A percentile compares a stretch with the other conserved stretches of the same genome.
phyloP scores from a whole-genome alignment of 208 protist genomes.

The Histomonas meleagridis region DNA sequence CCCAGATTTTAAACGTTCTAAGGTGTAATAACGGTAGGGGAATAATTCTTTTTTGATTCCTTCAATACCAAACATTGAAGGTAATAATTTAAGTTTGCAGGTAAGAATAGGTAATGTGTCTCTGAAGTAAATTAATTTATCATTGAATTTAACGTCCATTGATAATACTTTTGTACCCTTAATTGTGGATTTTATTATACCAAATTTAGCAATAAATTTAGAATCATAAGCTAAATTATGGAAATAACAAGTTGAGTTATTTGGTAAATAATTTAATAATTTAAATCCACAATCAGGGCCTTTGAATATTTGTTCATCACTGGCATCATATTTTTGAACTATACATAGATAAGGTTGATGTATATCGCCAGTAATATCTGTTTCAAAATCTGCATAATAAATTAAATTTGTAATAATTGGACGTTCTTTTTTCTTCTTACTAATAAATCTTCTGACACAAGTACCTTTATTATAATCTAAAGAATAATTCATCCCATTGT shows the following conservation, averaged over 20 bases:
- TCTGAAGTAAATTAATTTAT: background rate
- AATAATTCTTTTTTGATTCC: background rate
- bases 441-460: too few relatives aligned
- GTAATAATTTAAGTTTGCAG: background rate
- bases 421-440: too few relatives aligned
- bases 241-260: background rate
- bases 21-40: background rate
- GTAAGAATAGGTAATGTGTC: background rate
- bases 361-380: background rate
- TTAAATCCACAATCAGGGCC: background rate
- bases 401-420: too few relatives aligned
- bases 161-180: background rate
- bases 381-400: constrained; percentile 19
- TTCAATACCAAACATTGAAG: background rate
- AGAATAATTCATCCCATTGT: too few relatives aligned
- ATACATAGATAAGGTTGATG: background rate
- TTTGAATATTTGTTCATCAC: background rate
- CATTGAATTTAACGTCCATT: background rate
- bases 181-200: background rate
- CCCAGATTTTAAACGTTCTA: background rate
- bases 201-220: background rate
- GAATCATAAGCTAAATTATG: constrained; percentile 10
- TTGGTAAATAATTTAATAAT: background rate
- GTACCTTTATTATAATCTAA: too few relatives aligned
- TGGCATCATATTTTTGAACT: background rate